These are phyloP conservation scores for Cardamine resedifolia DNA, from an alignment of 345 rosid species.

Conservation along the genomic window DNA sequence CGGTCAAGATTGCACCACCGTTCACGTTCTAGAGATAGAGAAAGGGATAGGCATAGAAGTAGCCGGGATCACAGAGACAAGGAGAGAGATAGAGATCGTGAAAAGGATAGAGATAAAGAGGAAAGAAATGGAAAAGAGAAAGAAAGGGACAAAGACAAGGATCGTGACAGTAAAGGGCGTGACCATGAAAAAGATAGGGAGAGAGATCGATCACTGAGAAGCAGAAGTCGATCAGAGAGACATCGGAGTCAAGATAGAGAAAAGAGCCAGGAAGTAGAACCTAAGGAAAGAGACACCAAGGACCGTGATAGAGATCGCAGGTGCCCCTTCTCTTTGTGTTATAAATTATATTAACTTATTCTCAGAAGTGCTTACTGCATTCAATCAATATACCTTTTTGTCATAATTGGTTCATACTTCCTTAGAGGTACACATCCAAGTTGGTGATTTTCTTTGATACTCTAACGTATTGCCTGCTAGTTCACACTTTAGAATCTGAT, in stretches of 20 bases:
- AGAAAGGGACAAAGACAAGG: conserved; percentile 54
- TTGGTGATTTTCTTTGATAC: background rate
- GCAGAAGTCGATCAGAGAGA: conserved; percentile 63
- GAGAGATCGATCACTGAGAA: conserved; percentile 51
- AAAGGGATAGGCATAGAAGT: conserved; percentile 60
- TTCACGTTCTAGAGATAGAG: conserved; percentile 78
- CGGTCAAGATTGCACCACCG: conserved; percentile 52
- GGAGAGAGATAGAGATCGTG: conserved; percentile 49
- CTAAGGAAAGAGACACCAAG: conserved; percentile 54
- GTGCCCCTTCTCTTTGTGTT: conserved; percentile 37
- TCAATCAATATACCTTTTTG: background rate
- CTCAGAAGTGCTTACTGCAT: background rate
- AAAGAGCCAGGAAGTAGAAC: conserved; percentile 48
- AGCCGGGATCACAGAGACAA: conserved; percentile 59
- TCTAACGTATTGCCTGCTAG: background rate
- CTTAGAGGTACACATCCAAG: conserved; percentile 13
- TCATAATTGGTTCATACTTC: conserved; percentile 5
- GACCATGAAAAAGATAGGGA: conserved; percentile 49
- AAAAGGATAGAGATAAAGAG: conserved; percentile 32
- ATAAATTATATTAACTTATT: background rate
- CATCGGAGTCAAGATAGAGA: conserved; percentile 61
- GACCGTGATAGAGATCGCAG: conserved; percentile 80
- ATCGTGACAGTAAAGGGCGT: conserved; percentile 46
- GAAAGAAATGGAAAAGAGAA: conserved; percentile 46
- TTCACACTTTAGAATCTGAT: background rate